These are phyloP conservation scores for Globisporangium solare DNA, from an alignment of 352 stramenopile genomes.

Conservation along the genomic window DNA sequence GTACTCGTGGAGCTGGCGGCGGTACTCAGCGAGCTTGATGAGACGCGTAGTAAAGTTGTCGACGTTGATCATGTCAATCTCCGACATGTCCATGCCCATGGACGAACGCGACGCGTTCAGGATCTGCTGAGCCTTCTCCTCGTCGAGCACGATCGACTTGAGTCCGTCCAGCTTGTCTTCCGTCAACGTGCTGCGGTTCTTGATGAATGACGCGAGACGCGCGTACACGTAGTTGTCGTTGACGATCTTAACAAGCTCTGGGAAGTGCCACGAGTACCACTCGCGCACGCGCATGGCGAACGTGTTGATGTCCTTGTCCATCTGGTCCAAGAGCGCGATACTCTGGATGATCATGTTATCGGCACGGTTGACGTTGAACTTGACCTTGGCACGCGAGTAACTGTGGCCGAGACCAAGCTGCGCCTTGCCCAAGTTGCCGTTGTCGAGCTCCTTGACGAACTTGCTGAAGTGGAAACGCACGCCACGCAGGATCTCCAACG, in stretches of 20 bases:
- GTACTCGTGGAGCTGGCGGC: slow-evolving; percentile 94
- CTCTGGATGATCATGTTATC: slow-evolving; percentile 99
- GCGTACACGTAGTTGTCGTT: slow-evolving; percentile 99
- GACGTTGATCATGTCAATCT: slow-evolving; percentile 99
- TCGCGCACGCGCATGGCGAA: slow-evolving; percentile 99
- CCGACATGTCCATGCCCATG: slow-evolving; percentile 99
- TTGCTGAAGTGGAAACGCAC: slow-evolving; percentile 97
- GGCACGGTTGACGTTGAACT: slow-evolving; percentile 99
- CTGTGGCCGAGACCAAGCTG: slow-evolving; percentile 98
- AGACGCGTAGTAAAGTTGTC: slow-evolving; percentile 98
- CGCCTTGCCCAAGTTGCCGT: slow-evolving; percentile 95
- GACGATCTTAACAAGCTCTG: slow-evolving; percentile 99
- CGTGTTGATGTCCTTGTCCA: slow-evolving; percentile 99
- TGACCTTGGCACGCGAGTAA: slow-evolving; percentile 98
- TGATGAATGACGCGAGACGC: slow-evolving; percentile 95
- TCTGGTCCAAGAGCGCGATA: slow-evolving; percentile 98
- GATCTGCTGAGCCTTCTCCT: slow-evolving; percentile 95
- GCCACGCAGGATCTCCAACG: slow-evolving; percentile 94
- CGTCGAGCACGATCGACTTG: slow-evolving; percentile 95
- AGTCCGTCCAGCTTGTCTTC: slow-evolving; percentile 82
- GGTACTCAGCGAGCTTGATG: slow-evolving; percentile 98
- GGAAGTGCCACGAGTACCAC: slow-evolving; percentile 99
- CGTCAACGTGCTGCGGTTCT: slow-evolving; percentile 83
- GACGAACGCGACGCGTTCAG: slow-evolving; percentile 92
- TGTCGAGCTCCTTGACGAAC: slow-evolving; percentile 97